phyloP scores from a whole-genome alignment of 352 stramenopile species.

The Peronosclerospora sorghi region DNA sequence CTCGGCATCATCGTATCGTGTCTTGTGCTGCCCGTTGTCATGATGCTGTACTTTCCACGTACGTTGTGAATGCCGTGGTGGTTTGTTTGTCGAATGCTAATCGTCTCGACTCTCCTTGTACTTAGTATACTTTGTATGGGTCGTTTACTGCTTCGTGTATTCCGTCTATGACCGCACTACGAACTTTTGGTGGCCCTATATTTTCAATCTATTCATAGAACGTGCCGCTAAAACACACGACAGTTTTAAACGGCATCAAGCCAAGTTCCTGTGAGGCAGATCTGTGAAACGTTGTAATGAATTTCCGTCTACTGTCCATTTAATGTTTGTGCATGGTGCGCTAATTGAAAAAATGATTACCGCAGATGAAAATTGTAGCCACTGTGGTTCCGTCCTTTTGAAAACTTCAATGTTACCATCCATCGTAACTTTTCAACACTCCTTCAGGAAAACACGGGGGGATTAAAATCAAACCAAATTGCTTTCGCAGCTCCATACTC shows the following conservation, averaged over 20 bases:
- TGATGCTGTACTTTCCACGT: conserved; percentile 74
- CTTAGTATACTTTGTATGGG: conserved; percentile 67
- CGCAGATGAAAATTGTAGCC: no score
- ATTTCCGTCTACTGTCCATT: no score
- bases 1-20: conserved; percentile 49
- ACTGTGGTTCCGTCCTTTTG: no score
- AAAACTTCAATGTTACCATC: no score
- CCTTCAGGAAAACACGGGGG: no score
- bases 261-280: conserved; percentile 17
- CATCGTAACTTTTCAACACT: no score
- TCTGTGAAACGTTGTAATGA: conserved; percentile 2
- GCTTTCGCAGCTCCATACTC: no score
- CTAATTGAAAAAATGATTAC: no score
- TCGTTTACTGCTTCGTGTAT: conserved; percentile 76
- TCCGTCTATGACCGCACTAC: conserved; percentile 77
- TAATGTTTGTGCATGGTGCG: no score
- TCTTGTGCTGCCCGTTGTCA: conserved; percentile 59
- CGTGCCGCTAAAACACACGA: conserved; percentile 47
- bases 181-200: conserved; percentile 81
- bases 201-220: conserved; percentile 66
- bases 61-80: conserved; percentile 5
- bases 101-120: not conserved
- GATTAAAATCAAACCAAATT: no score
- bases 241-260: conserved; percentile 29
- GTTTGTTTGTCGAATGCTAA: not conserved